These are phyloP conservation scores for Boletales sp. DNA, from an alignment of 768 basidiomycete species.

Conservation along the genomic window DNA sequence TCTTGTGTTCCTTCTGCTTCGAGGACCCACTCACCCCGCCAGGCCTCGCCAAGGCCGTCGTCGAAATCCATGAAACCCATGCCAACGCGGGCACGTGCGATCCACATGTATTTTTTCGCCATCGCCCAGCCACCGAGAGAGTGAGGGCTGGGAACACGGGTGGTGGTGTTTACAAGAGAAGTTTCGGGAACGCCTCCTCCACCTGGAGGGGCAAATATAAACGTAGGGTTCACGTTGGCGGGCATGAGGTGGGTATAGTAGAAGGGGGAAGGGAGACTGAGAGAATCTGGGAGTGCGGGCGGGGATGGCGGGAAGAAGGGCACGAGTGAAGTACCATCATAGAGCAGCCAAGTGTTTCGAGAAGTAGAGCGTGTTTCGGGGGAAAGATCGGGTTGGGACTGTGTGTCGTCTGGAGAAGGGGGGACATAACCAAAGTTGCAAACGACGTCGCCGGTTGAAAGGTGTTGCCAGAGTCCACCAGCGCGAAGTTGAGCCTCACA, in stretches of 20 bases:
- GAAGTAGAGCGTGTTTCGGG: slow-evolving; percentile 17
- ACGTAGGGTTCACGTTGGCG: slow-evolving; percentile 23
- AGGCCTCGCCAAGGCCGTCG: slow-evolving; percentile 56
- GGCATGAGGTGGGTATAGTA: slow-evolving; percentile 71
- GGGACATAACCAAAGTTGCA: slow-evolving; percentile 82
- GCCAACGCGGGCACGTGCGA: slow-evolving; percentile 46
- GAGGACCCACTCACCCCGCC: slow-evolving; percentile 78
- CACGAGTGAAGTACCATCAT: slow-evolving; percentile 57
- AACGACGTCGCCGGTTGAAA: slow-evolving; percentile 75
- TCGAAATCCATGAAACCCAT: slow-evolving; percentile 33
- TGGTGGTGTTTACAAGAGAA: slow-evolving; percentile 36
- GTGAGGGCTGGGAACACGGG: slow-evolving; percentile 53
- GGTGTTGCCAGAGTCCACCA: slow-evolving; percentile 66
- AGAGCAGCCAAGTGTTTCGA: slow-evolving; percentile 67
- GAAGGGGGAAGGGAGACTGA: slow-evolving; percentile 68
- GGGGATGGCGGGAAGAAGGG: slow-evolving; percentile 56
- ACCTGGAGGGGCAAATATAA: slow-evolving; percentile 26
- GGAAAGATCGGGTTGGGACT: slow-evolving; percentile 17
- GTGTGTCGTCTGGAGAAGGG: slow-evolving; percentile 29
- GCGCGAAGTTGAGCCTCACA: slow-evolving; percentile 71
- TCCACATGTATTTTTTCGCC: slow-evolving; percentile 65
- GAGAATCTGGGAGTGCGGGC: slow-evolving; percentile 50
- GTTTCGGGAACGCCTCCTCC: slow-evolving; percentile 43
- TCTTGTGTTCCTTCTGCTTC: slow-evolving; percentile 75
- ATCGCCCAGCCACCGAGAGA: slow-evolving; percentile 57